These are phyloP conservation scores for Geotrichum phurueaensis DNA, from an alignment of 1,139 yeast species.

Conservation along the genomic window DNA sequence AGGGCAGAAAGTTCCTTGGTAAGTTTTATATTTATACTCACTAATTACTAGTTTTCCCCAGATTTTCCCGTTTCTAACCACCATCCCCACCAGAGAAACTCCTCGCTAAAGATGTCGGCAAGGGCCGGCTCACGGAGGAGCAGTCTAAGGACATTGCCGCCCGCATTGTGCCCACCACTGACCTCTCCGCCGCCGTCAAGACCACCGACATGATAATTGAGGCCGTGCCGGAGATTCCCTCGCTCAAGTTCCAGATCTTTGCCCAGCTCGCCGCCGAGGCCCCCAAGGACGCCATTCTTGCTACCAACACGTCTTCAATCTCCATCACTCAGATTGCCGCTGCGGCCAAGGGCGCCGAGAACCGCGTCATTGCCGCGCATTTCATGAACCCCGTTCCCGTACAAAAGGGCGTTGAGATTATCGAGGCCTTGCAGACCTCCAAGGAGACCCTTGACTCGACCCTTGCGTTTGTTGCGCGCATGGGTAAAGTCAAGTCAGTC, in stretches of 20 bases:
- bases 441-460: slow-evolving; percentile 34
- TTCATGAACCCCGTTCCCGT: slow-evolving; percentile 46
- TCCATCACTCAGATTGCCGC: slow-evolving; percentile 42
- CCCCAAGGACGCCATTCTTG: slow-evolving; percentile 34
- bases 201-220: slow-evolving; percentile 39
- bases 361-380: slow-evolving; percentile 40
- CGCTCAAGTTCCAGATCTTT: slow-evolving; percentile 37
- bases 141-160: slow-evolving; percentile 32
- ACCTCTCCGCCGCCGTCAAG: slow-evolving; percentile 28
- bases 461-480: slow-evolving; percentile 31
- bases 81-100: slow-evolving; percentile 29
- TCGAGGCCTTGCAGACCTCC: slow-evolving; percentile 40
- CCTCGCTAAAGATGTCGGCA: slow-evolving; percentile 36
- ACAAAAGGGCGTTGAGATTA: slow-evolving; percentile 43
- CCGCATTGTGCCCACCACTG: slow-evolving; percentile 29
- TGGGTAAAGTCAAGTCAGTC: slow-evolving; percentile 39
- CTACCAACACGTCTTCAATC: slow-evolving; percentile 43
- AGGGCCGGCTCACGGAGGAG: slow-evolving; percentile 34
- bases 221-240: slow-evolving; percentile 42
- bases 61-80: background rate
- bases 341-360: slow-evolving; percentile 39
- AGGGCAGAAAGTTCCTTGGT: slow-evolving; percentile 32
- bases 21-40: slow-evolving; percentile 10
- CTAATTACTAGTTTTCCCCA: background rate
- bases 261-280: slow-evolving; percentile 33